Percentiles rank a stretch among this genome's conserved stretches.
These are phyloP conservation scores for Penicillium silybi DNA, from an alignment of 495 filamentous ascomycete genomes.

Conservation along the genomic window DNA sequence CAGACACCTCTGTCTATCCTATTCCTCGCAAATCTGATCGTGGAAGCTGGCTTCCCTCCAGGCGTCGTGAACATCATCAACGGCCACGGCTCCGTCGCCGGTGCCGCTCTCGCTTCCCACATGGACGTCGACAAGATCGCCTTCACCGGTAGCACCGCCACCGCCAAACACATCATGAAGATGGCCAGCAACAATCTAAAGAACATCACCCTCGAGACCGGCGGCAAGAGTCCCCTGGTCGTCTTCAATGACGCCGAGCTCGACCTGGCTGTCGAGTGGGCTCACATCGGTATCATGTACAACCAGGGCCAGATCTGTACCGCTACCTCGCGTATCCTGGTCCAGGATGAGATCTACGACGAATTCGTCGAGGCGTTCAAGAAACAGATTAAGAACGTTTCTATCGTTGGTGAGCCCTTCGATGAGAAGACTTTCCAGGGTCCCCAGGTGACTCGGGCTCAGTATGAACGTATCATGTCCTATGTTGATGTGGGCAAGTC, in stretches of 20 bases:
- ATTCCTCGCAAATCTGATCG: conserved; percentile 71
- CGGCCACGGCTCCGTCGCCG: conserved; percentile 70
- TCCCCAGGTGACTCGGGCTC: conserved; percentile 78
- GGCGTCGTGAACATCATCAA: conserved; percentile 88
- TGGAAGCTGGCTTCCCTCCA: conserved; percentile 84
- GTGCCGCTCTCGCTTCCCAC: conserved; percentile 73
- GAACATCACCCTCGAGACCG: conserved; percentile 65
- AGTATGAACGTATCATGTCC: conserved; percentile 79
- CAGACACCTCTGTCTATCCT: conserved; percentile 84
- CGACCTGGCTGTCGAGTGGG: conserved; percentile 82
- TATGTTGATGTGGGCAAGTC: conserved; percentile 82
- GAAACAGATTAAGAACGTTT: conserved; percentile 66
- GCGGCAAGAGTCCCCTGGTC: conserved; percentile 79
- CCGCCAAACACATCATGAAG: conserved; percentile 85
- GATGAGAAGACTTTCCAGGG: conserved; percentile 71
- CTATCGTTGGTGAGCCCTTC: conserved; percentile 86
- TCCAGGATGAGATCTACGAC: conserved; percentile 81
- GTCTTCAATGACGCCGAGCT: conserved; percentile 85
- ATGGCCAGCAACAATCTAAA: conserved; percentile 59
- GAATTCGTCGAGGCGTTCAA: conserved; percentile 74
- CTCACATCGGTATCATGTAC: conserved; percentile 63
- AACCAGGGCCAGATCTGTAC: conserved; percentile 91
- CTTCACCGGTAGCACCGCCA: conserved; percentile 81
- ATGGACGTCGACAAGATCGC: conserved; percentile 78
- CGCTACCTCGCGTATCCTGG: conserved; percentile 77